phyloP scores from a whole-genome alignment of 140 eudicot species.

The Anethum foeniculum region DNA sequence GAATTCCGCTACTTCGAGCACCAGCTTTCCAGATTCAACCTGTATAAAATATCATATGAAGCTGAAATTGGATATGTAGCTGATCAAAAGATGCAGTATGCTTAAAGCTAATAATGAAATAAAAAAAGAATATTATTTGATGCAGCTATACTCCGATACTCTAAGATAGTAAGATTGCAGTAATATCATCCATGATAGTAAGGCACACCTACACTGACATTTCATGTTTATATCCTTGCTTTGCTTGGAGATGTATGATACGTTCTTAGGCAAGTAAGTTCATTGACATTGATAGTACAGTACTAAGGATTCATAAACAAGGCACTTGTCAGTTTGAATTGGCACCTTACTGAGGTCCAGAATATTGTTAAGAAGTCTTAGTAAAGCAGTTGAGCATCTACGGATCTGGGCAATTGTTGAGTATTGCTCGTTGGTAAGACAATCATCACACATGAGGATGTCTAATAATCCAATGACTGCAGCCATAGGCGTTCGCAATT shows the following conservation, averaged over 20 bases:
- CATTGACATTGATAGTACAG: not conserved
- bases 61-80: not conserved
- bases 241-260: not conserved
- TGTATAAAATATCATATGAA: constrained; percentile 17
- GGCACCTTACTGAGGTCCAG: constrained; percentile 95
- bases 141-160: not conserved
- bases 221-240: not conserved
- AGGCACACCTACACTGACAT: not conserved
- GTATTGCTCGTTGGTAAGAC: constrained; percentile 81
- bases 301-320: not conserved
- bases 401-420: constrained; percentile 80
- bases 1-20: constrained; percentile 78
- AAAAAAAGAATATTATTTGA: not conserved
- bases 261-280: not conserved
- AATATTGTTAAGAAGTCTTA: constrained; percentile 93
- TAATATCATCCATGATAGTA: not conserved
- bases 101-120: not conserved
- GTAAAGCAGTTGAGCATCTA: constrained; percentile 87
- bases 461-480: constrained; percentile 98
- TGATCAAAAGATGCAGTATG: not conserved
- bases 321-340: not conserved
- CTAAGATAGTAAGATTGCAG: not conserved
- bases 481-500: constrained; percentile 98
- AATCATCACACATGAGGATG: constrained; percentile 83
- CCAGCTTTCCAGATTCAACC: constrained; percentile 97